Base-by-base conservation (phyloP, 2,329 filamentous ascomycete species). In the Fusarium drepaniforme region DNA sequence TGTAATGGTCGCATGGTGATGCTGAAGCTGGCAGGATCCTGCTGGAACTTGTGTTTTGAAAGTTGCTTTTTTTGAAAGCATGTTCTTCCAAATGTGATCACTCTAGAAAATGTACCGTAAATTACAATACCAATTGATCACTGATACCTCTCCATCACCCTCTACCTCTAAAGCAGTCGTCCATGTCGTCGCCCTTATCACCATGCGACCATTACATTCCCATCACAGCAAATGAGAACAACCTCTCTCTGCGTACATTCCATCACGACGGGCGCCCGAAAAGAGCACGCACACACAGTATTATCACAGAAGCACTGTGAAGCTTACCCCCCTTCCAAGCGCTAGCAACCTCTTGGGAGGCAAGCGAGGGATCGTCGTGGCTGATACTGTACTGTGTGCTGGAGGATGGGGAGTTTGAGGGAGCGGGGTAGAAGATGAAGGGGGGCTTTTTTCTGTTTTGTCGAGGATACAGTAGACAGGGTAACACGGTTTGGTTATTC, bases 111-210 rank as follows among this genome's bases (percentile, higher is more conserved):
- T 49, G 5, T 7, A 53, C 16, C 3, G 7, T 28, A 30, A 1
- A 30, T 12, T 53, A 8, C 25, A 53, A 18, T 18, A 30, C 25
- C 16, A 53, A 30, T 53, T n/a, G 9, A 53, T n/a, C 8, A 49
- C 15, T 23, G 16, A 16, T 3, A 18, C 23, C 44, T 49, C 25
- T 30, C 25, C 1, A 7, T 53, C 16, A 53, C 30, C 23, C 12
- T 30, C 28, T 35, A 40, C 61, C 13, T 18, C 28, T 42, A n/a
- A 21, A 49, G 33, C 21, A 38, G 59, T 68, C 46, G 51, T 71
- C 28, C 67, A 64, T 61, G 57, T 68, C 63, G 13, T 56, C 51
- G 61, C 46, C 64, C 71, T 77, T 77, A 37, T 57, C 53, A 35
- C 33, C 35, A 37, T 15, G 9, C 46, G 8, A 11, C 23, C 13